Percentiles rank a stretch among this genome's conserved stretches.
Evolutionary conservation across 257 asterid species (phyloP).

Genomic region (Cruciata laevipes): DNA sequence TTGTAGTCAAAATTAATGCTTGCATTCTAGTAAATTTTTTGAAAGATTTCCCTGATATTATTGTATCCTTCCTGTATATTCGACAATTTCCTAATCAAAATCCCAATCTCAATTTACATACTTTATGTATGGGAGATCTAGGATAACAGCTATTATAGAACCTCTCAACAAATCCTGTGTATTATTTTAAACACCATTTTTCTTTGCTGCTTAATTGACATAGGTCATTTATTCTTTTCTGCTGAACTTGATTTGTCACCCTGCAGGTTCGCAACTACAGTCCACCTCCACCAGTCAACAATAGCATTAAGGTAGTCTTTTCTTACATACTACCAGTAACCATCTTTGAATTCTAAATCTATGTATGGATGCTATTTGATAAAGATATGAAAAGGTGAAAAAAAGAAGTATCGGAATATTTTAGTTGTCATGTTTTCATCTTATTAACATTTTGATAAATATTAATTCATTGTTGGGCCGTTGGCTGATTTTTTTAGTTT

Average conservation of each 20-base stretch:
- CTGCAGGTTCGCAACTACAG: constrained; percentile 73
- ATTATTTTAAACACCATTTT: not conserved
- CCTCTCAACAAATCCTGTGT: not conserved
- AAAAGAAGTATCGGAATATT: not conserved
- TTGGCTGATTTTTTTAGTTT: not conserved
- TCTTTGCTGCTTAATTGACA: not conserved
- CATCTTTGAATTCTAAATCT: not conserved
- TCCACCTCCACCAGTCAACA: constrained; percentile 76
- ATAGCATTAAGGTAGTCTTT: constrained; percentile 78
- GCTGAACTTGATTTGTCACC: constrained; percentile 19
- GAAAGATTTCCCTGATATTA: not conserved
- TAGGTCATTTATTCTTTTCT: constrained; percentile 10
- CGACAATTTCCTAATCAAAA: not conserved
- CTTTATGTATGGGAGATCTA: not conserved
- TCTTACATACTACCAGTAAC: not conserved
- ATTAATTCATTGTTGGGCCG: not conserved
- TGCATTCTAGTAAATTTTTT: not conserved
- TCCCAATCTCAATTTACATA: not conserved
- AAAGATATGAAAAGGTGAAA: not conserved
- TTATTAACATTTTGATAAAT: not conserved
- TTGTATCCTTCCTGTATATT: not conserved
- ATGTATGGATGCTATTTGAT: not conserved
- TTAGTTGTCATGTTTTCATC: not conserved
- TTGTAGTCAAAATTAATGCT: not conserved
- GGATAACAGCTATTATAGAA: not conserved